Base-by-base conservation (phyloP, 2,329 filamentous ascomycete species). In the Cordyceps pruinosa region DNA sequence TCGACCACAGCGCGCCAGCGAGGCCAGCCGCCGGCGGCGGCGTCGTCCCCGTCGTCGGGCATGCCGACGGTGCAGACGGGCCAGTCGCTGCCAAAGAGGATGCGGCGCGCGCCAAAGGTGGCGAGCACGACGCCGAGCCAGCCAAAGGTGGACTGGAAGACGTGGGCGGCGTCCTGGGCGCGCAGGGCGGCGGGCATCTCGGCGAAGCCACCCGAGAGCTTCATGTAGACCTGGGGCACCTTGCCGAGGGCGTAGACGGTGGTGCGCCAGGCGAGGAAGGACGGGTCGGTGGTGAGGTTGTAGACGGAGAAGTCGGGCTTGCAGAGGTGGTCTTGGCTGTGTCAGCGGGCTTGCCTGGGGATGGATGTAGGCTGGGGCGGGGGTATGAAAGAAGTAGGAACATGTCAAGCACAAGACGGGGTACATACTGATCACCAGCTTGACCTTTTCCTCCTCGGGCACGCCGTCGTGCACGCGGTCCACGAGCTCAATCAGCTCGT, bases 31-130 rank as follows among this genome's bases (percentile, higher is more conserved):
- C n/a, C 37, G 37, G 19, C 35, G 37, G 19, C 35, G 15, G 13
- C 35, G 5, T n/a, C 35, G 5, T 4, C 17, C n/a, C 76, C 72
- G 48, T 79, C 74, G 42, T 77, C 77, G 1, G 47, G 47, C 47
- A 64, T 30, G 62, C 70, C 65, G 26, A 90, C 74, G 61, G 90
- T 92, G 73, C 90, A 96, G 1, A 97, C 87, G 2, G 93, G 92
- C 93, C 93, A 97, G 71, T 97, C 91, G 62, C 88, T 92, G 25
- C 87, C 92, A 71, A 94, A 97, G 86, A 97, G 91, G 68, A 94
- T 80, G 61, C 90, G 80, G 23, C 76, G 68, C 0, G 87, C 74
- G 1, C 88, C 85, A 66, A 96, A 97, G 1, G 81, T 80, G 28
- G 84, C 80, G 53, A 95, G 81, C 1, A 92, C 74, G 53, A 87